A percentile compares a stretch with the other conserved stretches of the same genome.
phyloP scores from a whole-genome alignment of 768 basidiomycete genomes.

The Tubosaeta sp. region DNA sequence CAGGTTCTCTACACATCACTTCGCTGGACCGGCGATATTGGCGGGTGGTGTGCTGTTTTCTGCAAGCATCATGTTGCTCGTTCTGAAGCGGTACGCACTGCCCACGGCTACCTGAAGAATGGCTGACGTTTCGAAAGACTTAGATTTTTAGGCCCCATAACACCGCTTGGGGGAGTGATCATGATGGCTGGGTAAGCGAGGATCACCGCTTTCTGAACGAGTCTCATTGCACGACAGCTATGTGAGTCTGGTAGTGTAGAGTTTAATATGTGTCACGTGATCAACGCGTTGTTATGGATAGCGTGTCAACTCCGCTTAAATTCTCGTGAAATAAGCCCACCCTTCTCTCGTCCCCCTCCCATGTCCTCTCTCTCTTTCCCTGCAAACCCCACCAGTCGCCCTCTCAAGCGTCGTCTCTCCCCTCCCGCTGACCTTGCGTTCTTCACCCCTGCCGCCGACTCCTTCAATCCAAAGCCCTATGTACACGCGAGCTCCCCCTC shows the following conservation, averaged over 20 bases:
- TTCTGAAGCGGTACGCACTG: constrained; percentile 41
- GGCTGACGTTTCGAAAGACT: constrained; percentile 30
- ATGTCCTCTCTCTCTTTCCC: constrained; percentile 17
- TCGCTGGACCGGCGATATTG: constrained; percentile 65
- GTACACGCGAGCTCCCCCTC: constrained; percentile 34
- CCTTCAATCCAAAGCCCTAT: constrained; percentile 66
- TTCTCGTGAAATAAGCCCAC: constrained; percentile 26
- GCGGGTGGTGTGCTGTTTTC: constrained; percentile 58
- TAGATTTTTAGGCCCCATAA: constrained; percentile 57
- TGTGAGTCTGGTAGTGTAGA: constrained; percentile 37
- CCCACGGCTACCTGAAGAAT: not conserved
- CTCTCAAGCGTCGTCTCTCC: constrained; percentile 47
- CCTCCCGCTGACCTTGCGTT: constrained; percentile 50
- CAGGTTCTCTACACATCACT: constrained; percentile 52
- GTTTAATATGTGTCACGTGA: constrained; percentile 34
- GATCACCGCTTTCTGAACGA: not conserved
- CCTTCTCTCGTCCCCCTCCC: constrained; percentile 17
- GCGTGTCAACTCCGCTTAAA: constrained; percentile 47
- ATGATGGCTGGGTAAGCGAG: constrained; percentile 65
- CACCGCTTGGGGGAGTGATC: constrained; percentile 58
- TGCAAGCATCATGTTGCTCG: constrained; percentile 53
- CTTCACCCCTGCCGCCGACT: constrained; percentile 58
- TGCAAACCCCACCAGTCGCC: constrained; percentile 13
- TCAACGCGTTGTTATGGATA: constrained; percentile 31
- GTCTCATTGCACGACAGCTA: constrained; percentile 38